phyloP scores from a whole-genome alignment of 2,329 filamentous ascomycete species.

The Elsinoe ampelina region DNA sequence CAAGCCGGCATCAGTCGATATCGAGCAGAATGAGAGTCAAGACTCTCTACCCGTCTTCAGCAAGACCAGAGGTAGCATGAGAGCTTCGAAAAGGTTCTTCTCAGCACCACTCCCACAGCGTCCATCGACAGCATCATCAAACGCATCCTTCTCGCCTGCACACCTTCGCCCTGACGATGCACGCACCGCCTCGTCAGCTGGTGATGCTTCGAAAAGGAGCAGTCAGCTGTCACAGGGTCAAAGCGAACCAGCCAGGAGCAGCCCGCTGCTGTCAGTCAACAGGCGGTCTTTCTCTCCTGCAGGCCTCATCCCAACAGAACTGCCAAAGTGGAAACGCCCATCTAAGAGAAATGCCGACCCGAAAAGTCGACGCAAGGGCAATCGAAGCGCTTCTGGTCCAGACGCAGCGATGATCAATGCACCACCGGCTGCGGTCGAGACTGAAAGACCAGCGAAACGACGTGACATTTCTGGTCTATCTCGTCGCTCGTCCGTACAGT shows the following conservation, averaged over 20 bases:
- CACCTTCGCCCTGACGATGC: neutral
- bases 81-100: conserved; percentile 4
- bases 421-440: conserved; percentile 27
- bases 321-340: conserved; percentile 31
- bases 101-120: conserved; percentile 10
- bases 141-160: conserved; percentile 2
- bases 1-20: conserved; percentile 20
- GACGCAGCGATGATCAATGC: conserved; percentile 31
- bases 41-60: conserved; percentile 11
- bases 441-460: conserved; percentile 28
- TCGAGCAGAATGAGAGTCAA: conserved; percentile 21
- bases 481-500: conserved; percentile 1
- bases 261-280: conserved; percentile 21
- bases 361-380: conserved; percentile 22
- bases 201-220: conserved; percentile 1
- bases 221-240: conserved; percentile 2
- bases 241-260: conserved; percentile 1
- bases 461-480: conserved; percentile 28
- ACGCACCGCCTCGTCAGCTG: neutral
- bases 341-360: conserved; percentile 27
- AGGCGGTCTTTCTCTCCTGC: conserved; percentile 44
- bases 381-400: conserved; percentile 23
- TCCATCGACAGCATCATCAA: conserved; percentile 10
- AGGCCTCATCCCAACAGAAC: conserved; percentile 33
- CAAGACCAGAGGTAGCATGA: conserved; percentile 2